Percentiles rank a stretch among this genome's conserved stretches.
Evolutionary conservation across 805 yeast species (phyloP).

Genomic region (Zygosaccharomyces siamensis): DNA sequence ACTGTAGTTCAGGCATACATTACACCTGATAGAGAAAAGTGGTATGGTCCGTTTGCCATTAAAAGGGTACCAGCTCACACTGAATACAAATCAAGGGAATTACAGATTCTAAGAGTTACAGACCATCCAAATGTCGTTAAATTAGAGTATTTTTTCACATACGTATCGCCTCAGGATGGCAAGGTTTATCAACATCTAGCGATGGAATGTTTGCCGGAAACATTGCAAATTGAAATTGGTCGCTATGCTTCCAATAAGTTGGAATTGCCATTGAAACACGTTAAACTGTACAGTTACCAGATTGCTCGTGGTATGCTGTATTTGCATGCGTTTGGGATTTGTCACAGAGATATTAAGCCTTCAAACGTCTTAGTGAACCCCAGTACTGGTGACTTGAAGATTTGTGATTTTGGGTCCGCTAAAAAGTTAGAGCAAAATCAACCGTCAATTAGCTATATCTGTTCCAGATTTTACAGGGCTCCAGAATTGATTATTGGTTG

Average conservation of each 20-base stretch:
- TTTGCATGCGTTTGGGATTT: slow-evolving; percentile 71
- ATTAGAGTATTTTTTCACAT: slow-evolving; percentile 66
- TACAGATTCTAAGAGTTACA: slow-evolving; percentile 68
- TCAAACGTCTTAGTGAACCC: slow-evolving; percentile 78
- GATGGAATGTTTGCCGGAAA: slow-evolving; percentile 84
- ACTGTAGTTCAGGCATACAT: slow-evolving; percentile 73
- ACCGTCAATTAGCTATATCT: slow-evolving; percentile 91
- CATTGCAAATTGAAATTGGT: slow-evolving; percentile 69
- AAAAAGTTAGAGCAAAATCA: slow-evolving; percentile 71
- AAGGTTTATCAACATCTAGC: slow-evolving; percentile 74
- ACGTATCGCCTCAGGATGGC: slow-evolving; percentile 56
- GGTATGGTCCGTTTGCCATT: slow-evolving; percentile 81
- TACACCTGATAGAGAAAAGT: slow-evolving; percentile 39
- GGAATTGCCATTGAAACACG: slow-evolving; percentile 64
- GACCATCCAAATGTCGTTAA: slow-evolving; percentile 76
- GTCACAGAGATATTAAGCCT: slow-evolving; percentile 83
- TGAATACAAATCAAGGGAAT: slow-evolving; percentile 76
- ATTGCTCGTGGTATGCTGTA: slow-evolving; percentile 80
- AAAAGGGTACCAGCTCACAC: slow-evolving; percentile 85
- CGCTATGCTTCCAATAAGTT: slow-evolving; percentile 57
- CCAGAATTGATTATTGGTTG: slow-evolving; percentile 95
- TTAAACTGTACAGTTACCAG: slow-evolving; percentile 74
- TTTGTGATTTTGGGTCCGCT: slow-evolving; percentile 85
- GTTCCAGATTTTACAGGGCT: slow-evolving; percentile 86
- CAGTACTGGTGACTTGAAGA: slow-evolving; percentile 56